A percentile compares a stretch with the other conserved stretches of the same genome.
These are phyloP conservation scores for Suillus plorans DNA, from an alignment of 768 basidiomycete genomes.

Conservation along the genomic window DNA sequence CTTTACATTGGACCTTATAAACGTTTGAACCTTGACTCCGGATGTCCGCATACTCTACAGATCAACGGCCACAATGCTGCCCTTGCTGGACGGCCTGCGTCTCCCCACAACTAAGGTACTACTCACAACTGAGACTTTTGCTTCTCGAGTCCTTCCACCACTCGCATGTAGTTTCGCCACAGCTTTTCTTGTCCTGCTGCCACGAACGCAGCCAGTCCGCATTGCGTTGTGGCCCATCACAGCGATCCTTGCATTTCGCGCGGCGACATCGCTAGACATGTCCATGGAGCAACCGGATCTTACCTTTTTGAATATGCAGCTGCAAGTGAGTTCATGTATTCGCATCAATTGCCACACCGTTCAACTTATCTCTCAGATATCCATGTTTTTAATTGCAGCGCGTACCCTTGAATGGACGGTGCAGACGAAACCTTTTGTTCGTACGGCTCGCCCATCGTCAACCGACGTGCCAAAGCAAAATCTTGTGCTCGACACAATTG, in stretches of 20 bases:
- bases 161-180: constrained; percentile 45
- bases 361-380: constrained; percentile 9
- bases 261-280: constrained; percentile 21
- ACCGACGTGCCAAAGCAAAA: background rate
- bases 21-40: background rate
- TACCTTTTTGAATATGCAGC: constrained; percentile 8
- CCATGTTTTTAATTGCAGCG: constrained; percentile 9
- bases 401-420: constrained; percentile 22
- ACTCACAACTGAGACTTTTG: constrained; percentile 32
- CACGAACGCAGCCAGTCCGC: constrained; percentile 43
- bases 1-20: background rate
- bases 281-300: constrained; percentile 1
- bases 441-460: constrained; percentile 6
- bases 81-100: constrained; percentile 7
- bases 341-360: background rate
- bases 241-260: constrained; percentile 41
- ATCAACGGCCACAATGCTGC: background rate
- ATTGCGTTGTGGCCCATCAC: constrained; percentile 47
- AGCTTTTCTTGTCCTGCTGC: constrained; percentile 50
- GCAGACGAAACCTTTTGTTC: constrained; percentile 13
- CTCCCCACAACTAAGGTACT: constrained; percentile 17
- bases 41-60: background rate
- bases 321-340: constrained; percentile 11
- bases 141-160: constrained; percentile 40
- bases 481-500: constrained; percentile 39